A percentile compares a stretch with the other conserved stretches of the same genome.
Conservation (phyloP, 169 alveolate species). For the Cryptosporidium viatorum region DNA sequence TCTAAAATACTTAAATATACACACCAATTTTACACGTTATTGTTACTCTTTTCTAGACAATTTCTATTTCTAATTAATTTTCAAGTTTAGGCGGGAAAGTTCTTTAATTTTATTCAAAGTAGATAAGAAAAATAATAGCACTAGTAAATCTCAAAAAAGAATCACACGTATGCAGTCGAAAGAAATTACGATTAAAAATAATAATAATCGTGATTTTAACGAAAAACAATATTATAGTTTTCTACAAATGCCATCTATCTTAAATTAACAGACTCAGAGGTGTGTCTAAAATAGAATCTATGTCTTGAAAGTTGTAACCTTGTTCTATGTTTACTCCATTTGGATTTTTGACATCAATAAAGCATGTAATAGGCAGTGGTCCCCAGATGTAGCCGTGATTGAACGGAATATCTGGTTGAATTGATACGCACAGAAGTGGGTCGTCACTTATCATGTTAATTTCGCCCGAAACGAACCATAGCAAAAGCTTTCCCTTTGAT, state of each 20-base stretch:
- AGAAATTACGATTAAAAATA: neutral
- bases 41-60: constrained; percentile 24
- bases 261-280: constrained; percentile 47
- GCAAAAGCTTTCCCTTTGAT: constrained; percentile 45
- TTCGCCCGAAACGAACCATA: constrained; percentile 59
- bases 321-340: constrained; percentile 6
- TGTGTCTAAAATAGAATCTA: constrained; percentile 55
- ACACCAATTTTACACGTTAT: neutral
- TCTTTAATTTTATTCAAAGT: neutral
- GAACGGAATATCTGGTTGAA: constrained; percentile 65
- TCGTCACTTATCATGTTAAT: constrained; percentile 37
- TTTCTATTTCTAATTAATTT: neutral
- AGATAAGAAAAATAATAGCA: neutral
- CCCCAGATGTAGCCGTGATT: constrained; percentile 69
- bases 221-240: neutral
- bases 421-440: constrained; percentile 51
- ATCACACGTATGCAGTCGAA: neutral
- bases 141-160: neutral
- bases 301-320: constrained; percentile 14
- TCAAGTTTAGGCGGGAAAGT: constrained; percentile 5
- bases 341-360: constrained; percentile 22
- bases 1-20: neutral
- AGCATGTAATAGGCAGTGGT: constrained; percentile 70
- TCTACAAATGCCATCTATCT: neutral
- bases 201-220: neutral